Base-by-base conservation (phyloP, 1,284 basidiomycete genomes). In the Leccinum subspadiceum region DNA sequence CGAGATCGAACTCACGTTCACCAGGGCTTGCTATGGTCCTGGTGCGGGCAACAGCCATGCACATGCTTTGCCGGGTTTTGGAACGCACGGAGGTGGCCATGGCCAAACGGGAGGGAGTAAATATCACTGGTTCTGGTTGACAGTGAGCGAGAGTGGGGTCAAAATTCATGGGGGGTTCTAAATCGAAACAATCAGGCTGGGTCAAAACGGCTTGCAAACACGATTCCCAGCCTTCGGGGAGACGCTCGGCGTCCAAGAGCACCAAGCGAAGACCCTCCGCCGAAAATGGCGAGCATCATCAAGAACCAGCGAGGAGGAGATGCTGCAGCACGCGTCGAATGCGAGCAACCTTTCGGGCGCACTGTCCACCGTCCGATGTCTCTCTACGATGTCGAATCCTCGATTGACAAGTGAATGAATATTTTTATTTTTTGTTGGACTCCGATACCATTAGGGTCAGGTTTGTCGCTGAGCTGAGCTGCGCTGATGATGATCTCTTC, bases 141-240 rank as follows among this genome's bases (percentile, higher is more conserved):
- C 58, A 2, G 54, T 49, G 2, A 68, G 65, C 17, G 60, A 58
- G 13, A 64, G 61, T 12, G 57, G 59, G 5, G 53, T 58, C 15
- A 60, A 26, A 24, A 24, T 26, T 26, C 37, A 58, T 22, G 29
- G 26, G 8, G 35, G 31, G 13, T 31, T 56, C 33, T 69, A 26
- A 51, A n/a, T 54, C 10, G 26, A 12, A 29, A 29, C 10, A 4
- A 35, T 35, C 33, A 35, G 33, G 33, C 33, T 35, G 33, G 33
- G 70, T 1, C 90, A 90, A 55, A 78, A 75, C 0, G 76, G 80
- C 46, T 80, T 72, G 46, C 78, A 76, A n/a, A 84, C 79, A 76
- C 0, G 88, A 78, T 70, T 90, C 86, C 87, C 89, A 91, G 7
- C 83, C 83, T 1, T 86, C 79, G 0, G 86, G 86, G 15, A 92